Evolutionary conservation across 225 moss, liverwort and hornwort species (phyloP).

Genomic region (Takakia lepidozioides): DNA sequence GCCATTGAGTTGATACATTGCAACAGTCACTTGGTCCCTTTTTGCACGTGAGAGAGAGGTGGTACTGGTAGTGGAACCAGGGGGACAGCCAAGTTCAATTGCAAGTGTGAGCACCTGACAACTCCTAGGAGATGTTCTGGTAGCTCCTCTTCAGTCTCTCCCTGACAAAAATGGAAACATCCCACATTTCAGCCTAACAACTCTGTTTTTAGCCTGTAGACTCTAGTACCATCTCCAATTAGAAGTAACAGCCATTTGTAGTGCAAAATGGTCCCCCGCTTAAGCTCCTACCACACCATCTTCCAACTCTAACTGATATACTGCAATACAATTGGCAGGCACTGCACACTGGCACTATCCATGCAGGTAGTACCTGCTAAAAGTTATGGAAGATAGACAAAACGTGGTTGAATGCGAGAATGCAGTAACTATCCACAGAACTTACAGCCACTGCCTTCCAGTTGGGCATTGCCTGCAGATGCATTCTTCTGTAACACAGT

Average conservation of each 20-base stretch:
- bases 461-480: background rate
- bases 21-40: too few species aligned
- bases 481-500: background rate
- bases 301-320: background rate
- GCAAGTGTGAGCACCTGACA: slow-evolving; percentile 48
- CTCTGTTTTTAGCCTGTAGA: too few species aligned
- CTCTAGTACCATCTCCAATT: background rate
- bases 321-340: background rate
- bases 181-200: background rate
- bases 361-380: background rate
- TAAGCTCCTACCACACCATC: too few species aligned
- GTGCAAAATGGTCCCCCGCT: too few species aligned
- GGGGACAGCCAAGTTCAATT: slow-evolving; percentile 52
- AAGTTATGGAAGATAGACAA: too few species aligned
- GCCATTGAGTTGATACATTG: too few species aligned
- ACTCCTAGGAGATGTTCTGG: slow-evolving; percentile 66
- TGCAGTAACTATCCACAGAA: background rate
- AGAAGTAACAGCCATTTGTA: background rate
- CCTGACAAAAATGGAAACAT: slow-evolving; percentile 21
- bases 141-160: slow-evolving; percentile 51
- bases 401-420: background rate
- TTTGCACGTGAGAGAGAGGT: too few species aligned
- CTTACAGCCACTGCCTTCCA: background rate
- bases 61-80: too few species aligned
- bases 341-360: background rate